Evolutionary conservation across 169 alveolate genomes (phyloP).

Genomic region (Babesia caballi): DNA sequence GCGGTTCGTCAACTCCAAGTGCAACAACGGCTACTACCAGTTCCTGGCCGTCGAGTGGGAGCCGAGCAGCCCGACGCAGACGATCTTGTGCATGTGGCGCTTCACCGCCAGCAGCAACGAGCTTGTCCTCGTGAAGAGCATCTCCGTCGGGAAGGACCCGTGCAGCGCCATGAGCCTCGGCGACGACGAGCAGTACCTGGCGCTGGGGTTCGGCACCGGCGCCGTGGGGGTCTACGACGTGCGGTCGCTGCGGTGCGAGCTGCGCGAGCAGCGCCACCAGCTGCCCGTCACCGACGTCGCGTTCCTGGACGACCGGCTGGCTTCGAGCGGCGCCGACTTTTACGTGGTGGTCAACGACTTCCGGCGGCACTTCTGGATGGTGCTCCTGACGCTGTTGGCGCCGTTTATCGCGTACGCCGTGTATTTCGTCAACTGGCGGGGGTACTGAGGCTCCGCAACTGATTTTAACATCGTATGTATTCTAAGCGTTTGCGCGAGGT

Average conservation of each 20-base stretch:
- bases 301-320: conserved; percentile 32
- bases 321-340: conserved; percentile 58
- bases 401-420: conserved; percentile 25
- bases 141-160: neutral
- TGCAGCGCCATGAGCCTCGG: conserved; percentile 14
- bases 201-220: conserved; percentile 59
- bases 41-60: conserved; percentile 23
- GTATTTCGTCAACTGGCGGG: neutral
- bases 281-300: conserved; percentile 64
- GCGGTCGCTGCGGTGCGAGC: conserved; percentile 8
- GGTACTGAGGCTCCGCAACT: too few species aligned
- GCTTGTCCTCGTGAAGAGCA: conserved; percentile 4
- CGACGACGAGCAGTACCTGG: conserved; percentile 9
- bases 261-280: conserved; percentile 32
- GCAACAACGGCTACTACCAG: conserved; percentile 5
- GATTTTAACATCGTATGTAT: neutral
- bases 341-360: conserved; percentile 42
- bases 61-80: neutral
- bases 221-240: conserved; percentile 37
- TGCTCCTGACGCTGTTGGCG: conserved; percentile 5
- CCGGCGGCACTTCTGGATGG: neutral
- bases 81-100: conserved; percentile 14
- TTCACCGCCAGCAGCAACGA: neutral
- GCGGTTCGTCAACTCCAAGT: conserved; percentile 22
- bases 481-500: neutral